A percentile compares a stretch with the other conserved stretches of the same genome.
phyloP scores from a whole-genome alignment of 2,329 filamentous ascomycete genomes.

The Fusarium succisae region DNA sequence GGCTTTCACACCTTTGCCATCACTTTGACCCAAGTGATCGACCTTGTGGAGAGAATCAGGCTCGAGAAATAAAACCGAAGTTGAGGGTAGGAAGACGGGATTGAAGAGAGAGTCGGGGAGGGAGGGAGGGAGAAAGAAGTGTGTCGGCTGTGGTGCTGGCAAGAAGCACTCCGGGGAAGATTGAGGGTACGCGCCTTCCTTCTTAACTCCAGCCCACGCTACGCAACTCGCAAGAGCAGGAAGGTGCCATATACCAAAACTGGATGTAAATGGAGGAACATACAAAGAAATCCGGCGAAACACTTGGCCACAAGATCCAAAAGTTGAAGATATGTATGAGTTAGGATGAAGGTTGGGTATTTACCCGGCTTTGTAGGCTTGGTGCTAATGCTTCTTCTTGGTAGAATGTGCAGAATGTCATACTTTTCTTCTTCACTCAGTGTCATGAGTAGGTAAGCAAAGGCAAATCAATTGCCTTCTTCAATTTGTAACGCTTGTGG shows the following conservation, averaged over 20 bases:
- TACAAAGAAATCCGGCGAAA: not conserved
- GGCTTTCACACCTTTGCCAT: conserved; percentile 23
- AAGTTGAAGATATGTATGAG: not conserved
- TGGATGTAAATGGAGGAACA: not conserved
- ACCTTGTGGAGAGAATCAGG: conserved; percentile 1
- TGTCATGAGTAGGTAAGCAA: not conserved
- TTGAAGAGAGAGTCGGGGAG: not conserved
- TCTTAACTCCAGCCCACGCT: not conserved
- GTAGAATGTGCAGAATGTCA: not conserved
- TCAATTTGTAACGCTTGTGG: not conserved
- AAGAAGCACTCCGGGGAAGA: not conserved
- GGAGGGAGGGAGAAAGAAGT: not conserved
- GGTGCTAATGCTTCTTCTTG: not conserved
- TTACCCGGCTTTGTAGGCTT: not conserved
- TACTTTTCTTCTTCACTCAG: not conserved
- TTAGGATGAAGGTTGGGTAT: conserved; percentile 1
- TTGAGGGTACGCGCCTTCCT: conserved; percentile 13
- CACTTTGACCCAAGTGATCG: conserved; percentile 3
- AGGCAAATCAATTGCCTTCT: not conserved
- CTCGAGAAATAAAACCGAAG: conserved; percentile 5
- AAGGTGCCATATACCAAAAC: not conserved
- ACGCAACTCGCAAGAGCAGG: not conserved
- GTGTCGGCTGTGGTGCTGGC: not conserved
- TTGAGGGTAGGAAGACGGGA: not conserved
- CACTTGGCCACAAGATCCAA: conserved; percentile 6